Percentiles rank a stretch among this genome's conserved stretches.
phyloP scores from a whole-genome alignment of 768 basidiomycete genomes.

The Amanita fuliginea region DNA sequence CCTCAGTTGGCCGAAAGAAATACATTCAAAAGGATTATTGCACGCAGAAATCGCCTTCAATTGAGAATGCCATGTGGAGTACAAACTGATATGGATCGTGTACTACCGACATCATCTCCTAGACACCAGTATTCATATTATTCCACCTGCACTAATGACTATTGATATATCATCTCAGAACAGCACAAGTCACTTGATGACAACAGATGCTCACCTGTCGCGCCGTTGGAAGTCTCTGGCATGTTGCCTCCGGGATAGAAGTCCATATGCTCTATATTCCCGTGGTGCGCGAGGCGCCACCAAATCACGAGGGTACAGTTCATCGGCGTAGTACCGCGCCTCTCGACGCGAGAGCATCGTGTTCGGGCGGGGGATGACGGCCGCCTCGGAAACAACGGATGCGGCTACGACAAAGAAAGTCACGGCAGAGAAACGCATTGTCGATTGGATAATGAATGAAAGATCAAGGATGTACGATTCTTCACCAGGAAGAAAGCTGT shows the following conservation, averaged over 20 bases:
- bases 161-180: not conserved
- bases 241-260: not conserved
- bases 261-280: not conserved
- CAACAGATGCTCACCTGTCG: not conserved
- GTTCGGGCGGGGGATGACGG: conserved; percentile 17
- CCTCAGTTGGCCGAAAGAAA: not conserved
- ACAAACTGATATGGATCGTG: not conserved
- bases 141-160: not conserved
- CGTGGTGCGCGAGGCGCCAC: not conserved
- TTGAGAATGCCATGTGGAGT: not conserved
- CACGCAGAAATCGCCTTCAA: not conserved
- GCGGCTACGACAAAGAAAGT: conserved; percentile 11
- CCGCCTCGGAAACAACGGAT: conserved; percentile 16
- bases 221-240: conserved; percentile 4
- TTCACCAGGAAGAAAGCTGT: conserved; percentile 17
- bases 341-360: conserved; percentile 10
- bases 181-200: not conserved
- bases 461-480: conserved; percentile 7
- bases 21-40: not conserved
- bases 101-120: not conserved
- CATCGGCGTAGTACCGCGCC: conserved; percentile 13
- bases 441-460: conserved; percentile 5
- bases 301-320: conserved; percentile 10
- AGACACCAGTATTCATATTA: not conserved
- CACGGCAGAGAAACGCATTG: conserved; percentile 18